Evolutionary conservation across 2,329 filamentous ascomycete species (phyloP).

Genomic region (Cytospora piceicola): DNA sequence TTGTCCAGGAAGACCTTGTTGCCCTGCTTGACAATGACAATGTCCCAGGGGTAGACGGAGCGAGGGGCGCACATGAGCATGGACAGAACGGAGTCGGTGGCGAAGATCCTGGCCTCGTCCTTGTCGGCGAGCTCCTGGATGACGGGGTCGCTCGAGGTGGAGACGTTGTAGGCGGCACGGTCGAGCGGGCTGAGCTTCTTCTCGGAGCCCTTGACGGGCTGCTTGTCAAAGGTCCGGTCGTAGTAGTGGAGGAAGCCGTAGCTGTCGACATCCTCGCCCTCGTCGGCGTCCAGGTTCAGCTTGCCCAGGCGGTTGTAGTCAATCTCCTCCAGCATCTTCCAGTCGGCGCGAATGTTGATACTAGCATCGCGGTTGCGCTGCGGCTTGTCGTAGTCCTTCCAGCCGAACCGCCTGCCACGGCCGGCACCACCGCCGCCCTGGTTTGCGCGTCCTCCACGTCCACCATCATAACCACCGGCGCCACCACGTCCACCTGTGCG

Average conservation of each 20-base stretch:
- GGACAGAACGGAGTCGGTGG: slow-evolving; percentile 94
- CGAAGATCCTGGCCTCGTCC: slow-evolving; percentile 94
- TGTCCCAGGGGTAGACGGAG: slow-evolving; percentile 97
- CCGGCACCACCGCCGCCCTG: slow-evolving; percentile 63
- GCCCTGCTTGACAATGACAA: slow-evolving; percentile 89
- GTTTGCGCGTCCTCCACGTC: slow-evolving; percentile 28
- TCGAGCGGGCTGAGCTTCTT: slow-evolving; percentile 87
- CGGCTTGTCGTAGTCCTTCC: slow-evolving; percentile 99
- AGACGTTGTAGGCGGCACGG: slow-evolving; percentile 96
- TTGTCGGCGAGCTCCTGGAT: slow-evolving; percentile 97
- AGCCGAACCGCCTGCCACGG: slow-evolving; percentile 86
- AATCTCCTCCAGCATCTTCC: slow-evolving; percentile 96
- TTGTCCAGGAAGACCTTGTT: slow-evolving; percentile 99
- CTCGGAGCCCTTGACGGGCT: slow-evolving; percentile 85
- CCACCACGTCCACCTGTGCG: slow-evolving; percentile 56
- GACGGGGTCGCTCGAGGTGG: slow-evolving; percentile 91
- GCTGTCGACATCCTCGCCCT: slow-evolving; percentile 91
- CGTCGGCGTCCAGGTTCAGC: slow-evolving; percentile 92
- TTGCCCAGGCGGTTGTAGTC: slow-evolving; percentile 95
- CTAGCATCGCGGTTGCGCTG: slow-evolving; percentile 94
- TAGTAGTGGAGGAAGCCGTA: slow-evolving; percentile 99
- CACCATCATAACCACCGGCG: slow-evolving; percentile 59
- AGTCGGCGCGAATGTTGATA: slow-evolving; percentile 94
- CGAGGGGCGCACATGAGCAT: slow-evolving; percentile 99
- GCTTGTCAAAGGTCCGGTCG: slow-evolving; percentile 93